Conservation (phyloP, 2,329 filamentous ascomycete species). For the Penicillium sumatraense region DNA sequence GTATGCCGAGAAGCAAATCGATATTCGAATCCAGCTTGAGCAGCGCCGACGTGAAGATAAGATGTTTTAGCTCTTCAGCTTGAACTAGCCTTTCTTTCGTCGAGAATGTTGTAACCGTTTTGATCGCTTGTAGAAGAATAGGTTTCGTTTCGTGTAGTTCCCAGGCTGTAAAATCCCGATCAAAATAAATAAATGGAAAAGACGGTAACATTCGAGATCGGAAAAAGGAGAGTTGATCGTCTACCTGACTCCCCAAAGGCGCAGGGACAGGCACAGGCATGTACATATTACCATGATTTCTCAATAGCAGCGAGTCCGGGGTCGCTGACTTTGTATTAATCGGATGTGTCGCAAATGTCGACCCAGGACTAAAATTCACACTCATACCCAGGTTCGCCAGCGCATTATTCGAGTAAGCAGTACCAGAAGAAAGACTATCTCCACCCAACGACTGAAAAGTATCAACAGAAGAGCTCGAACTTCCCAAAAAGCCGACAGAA, state of each 20-base stretch:
- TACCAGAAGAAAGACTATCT: not conserved
- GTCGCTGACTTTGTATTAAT: not conserved
- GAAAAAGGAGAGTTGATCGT: slow-evolving; percentile 33
- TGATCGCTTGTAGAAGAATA: slow-evolving; percentile 42
- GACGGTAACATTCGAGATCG: slow-evolving; percentile 39
- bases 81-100: slow-evolving; percentile 31
- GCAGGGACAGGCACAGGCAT: too few species aligned
- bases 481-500: slow-evolving; percentile 17
- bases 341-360: not conserved
- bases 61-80: slow-evolving; percentile 36
- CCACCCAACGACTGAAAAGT: not conserved
- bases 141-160: slow-evolving; percentile 40
- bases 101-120: slow-evolving; percentile 38
- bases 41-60: slow-evolving; percentile 35
- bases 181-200: slow-evolving; percentile 42
- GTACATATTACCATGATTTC: too few species aligned
- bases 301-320: not conserved
- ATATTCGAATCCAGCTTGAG: slow-evolving; percentile 36
- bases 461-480: not conserved
- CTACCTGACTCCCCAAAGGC: slow-evolving; percentile 17
- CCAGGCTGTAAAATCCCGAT: slow-evolving; percentile 31
- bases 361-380: not conserved
- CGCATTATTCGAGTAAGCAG: not conserved
- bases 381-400: not conserved
- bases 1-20: slow-evolving; percentile 41